Evolutionary conservation across 208 protist genomes (phyloP), one percentile per base, ranked within the genome.

Genomic region (Leishmania arabica): DNA sequence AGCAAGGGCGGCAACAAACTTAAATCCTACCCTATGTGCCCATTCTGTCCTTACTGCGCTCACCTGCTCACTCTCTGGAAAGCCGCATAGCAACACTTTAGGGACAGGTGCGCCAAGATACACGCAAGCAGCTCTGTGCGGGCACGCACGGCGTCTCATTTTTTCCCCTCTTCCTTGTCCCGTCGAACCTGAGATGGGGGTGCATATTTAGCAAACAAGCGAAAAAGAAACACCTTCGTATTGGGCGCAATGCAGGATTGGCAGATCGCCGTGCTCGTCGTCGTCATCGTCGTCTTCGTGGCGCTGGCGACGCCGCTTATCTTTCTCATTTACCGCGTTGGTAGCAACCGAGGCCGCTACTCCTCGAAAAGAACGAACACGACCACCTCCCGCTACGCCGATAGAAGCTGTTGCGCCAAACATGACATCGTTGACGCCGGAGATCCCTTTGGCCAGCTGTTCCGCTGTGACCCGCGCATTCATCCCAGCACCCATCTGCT

Each of bases 241-340:
- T 27, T 42, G 2, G 34, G n/a, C 6, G 70, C 78, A 17, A 94
- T 92, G 91, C 62, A 91, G 72, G 86, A 84, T 37, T 91, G 85
- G 80, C 82, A 93, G 70, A 89, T 95, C 34, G 82, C 69, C 0
- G 76, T 94, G 51, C 66, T 95, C 19, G 80, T 95, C 49, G 85
- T 91, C 53, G 91, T 95, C 53, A 83, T 86, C 64, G 78, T 95
- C 17, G 79, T 91, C 42, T 91, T 94, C 68, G 66, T 93, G 58
- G 69, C 82, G 47, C 68, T 82, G 27, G 86, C 81, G 56, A 62
- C 77, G 31, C 8, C 92, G 37, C 58, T 94, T 0, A 64, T 87
- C 31, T 86, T 88, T 60, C 68, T 95, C 7, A 80, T 96, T 73
- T 87, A 84, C 34, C 71, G 78, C 34, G 90, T 84, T 31, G 40